Base-by-base conservation (phyloP, 441 rosid genomes). In the Biscutella laevigata region DNA sequence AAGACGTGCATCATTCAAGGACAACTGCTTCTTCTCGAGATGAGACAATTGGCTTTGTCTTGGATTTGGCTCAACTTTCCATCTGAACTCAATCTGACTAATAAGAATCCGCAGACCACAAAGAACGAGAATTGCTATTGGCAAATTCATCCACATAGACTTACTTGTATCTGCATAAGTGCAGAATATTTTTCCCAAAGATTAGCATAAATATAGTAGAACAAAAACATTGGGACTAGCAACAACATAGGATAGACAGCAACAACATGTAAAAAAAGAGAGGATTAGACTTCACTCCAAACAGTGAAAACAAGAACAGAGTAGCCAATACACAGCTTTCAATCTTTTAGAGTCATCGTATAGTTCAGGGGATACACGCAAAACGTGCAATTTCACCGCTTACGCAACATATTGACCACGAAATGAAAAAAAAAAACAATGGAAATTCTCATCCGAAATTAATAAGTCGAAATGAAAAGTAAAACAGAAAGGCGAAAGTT, bases 141-240 rank as follows among this genome's bases (percentile, higher is more conserved):
- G 99, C 30, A 89, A 65, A 74, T 94, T 94, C 80, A 84, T 79
- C 99, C 82, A 83, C 97, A 89, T 84, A 29, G 94, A 86, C 32
- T 83, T 76, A 67, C 99, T 94, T 8, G 96, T 83, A 81, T 89
- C 99, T 94, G 83, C 65, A 75, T 34, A 13, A 11, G 17, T 22
- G 3, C 59, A 59, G n/a, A n/a, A n/a, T n/a, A n/a, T n/a, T n/a
- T n/a, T n/a, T n/a, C 45, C 19, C n/a, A 38, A 17, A 53, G 7
- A 8, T 38, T 13, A 25, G n/a, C 40, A 12, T 20, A 29, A 15
- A 26, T 1, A 9, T 2, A 28, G 14, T 22, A 6, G 0, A 39
- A 13, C 17, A 49, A 37, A 41, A 35, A 28, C 36, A 64, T 11
- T 4, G 3, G n/a, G 33, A 11, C 43, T n/a, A 44, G 4, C 11